Evolutionary conservation across 2,329 filamentous ascomycete genomes (phyloP), one percentile per base, ranked within the genome.

Genomic region (Ceratocystis lukuohia): DNA sequence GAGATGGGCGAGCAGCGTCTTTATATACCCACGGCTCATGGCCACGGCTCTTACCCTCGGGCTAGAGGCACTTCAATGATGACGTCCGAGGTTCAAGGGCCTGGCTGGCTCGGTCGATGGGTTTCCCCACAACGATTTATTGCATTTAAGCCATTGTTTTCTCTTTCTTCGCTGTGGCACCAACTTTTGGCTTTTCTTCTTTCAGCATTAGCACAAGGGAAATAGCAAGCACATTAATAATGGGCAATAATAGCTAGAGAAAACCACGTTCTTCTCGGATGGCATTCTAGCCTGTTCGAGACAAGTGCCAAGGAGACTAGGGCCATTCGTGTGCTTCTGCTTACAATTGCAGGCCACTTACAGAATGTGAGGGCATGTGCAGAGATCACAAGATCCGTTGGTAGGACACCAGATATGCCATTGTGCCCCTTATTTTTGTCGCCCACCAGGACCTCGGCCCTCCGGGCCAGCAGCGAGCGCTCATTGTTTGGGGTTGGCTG

Each of bases 11-110:
- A 25, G 45, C 10, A 6, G 1, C 10, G 25, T 22, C 59, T 46
- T 66, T 66, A 62, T 66, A 66, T 66, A 66, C 22, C 28, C 25
- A 30, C 46, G 56, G 6, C 28, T 37, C 17, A 12, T 10, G 10
- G 4, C 37, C 37, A 41, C 37, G 37, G 37, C 37, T 41, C 37
- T 41, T 4, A 41, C 3, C 37, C 37, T 59, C 56, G 56, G 56
- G 5, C 15, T 37, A 59, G 56, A 5, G 22, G 53, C 22, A 15
- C 56, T n/a, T 17, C 8, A 15, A 15, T 28, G 56, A 59, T 59
- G 56, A 59, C 56, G 56, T 59, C 56, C 56, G 25, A 59, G 53
- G 56, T 20, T 15, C 56, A 59, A 37, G 28, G 46, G 10, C 8
- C 17, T 59, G 30, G 28, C 56, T 41, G 37, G 37, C 37, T 41